Percentiles rank a stretch among this genome's conserved stretches.
Conservation (phyloP, 148 eudicot genomes). For the Rhododendron kiyosumense region DNA sequence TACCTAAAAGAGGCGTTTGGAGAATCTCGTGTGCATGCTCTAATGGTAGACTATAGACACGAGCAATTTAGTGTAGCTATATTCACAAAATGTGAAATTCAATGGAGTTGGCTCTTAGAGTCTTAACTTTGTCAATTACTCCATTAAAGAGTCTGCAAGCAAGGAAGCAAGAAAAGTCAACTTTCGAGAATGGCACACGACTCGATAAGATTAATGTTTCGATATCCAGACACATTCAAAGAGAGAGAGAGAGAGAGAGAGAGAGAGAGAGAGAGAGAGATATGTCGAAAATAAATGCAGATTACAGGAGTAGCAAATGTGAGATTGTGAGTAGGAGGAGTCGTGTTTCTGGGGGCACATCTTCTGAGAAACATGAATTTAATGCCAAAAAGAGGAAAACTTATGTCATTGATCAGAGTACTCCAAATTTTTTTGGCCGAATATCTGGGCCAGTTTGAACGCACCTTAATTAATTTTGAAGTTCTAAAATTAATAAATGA, state of each 20-base stretch:
- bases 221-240: neutral
- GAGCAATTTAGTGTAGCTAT: neutral
- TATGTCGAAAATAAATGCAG: neutral
- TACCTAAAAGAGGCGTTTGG: no score
- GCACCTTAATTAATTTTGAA: no score
- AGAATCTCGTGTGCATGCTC: no score
- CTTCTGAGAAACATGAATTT: neutral
- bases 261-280: neutral
- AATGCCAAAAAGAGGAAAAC: neutral
- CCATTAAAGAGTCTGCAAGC: neutral
- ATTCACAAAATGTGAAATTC: neutral
- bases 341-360: neutral
- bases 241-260: neutral
- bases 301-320: neutral
- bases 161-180: neutral
- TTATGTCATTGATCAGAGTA: no score
- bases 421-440: no score
- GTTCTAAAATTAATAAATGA: no score
- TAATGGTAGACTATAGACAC: no score
- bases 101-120: neutral
- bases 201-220: neutral
- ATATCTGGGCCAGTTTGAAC: fast-evolving
- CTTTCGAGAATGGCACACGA: neutral
- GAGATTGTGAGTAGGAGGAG: neutral
- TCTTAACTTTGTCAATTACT: neutral